A percentile compares a stretch with the other conserved stretches of the same genome.
Conservation (phyloP, 2,329 filamentous ascomycete species). For the Zasmidium cellare region DNA sequence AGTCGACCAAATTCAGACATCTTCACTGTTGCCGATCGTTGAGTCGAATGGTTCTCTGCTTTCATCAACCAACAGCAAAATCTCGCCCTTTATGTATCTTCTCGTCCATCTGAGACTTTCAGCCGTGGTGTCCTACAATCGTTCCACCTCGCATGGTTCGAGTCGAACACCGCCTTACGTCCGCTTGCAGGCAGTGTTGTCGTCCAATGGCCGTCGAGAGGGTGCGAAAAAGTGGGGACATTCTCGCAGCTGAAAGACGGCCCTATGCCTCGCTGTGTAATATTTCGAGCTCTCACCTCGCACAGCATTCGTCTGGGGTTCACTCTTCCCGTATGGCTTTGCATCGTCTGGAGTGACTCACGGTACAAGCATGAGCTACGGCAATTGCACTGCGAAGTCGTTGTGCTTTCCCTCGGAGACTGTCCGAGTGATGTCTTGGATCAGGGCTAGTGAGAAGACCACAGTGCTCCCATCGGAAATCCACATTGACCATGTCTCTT, state of each 20-base stretch:
- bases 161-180: background rate
- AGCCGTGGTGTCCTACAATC: no score
- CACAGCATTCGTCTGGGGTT: background rate
- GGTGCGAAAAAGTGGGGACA: background rate
- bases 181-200: background rate
- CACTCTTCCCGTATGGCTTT: background rate
- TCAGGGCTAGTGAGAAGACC: no score
- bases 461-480: no score
- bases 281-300: background rate
- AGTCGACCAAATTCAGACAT: slow-evolving; percentile 4
- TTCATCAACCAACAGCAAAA: background rate
- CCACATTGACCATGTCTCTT: no score
- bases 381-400: background rate
- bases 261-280: background rate
- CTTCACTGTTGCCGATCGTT: background rate
- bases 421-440: background rate
- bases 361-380: background rate
- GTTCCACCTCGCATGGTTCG: background rate
- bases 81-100: background rate
- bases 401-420: background rate
- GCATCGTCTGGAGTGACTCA: background rate
- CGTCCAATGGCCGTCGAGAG: background rate
- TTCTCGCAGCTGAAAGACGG: background rate
- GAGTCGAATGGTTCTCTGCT: background rate
- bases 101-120: no score